These are phyloP conservation scores for Lonicera japonica DNA, from an alignment of 129 eudicot species.

Conservation along the genomic window DNA sequence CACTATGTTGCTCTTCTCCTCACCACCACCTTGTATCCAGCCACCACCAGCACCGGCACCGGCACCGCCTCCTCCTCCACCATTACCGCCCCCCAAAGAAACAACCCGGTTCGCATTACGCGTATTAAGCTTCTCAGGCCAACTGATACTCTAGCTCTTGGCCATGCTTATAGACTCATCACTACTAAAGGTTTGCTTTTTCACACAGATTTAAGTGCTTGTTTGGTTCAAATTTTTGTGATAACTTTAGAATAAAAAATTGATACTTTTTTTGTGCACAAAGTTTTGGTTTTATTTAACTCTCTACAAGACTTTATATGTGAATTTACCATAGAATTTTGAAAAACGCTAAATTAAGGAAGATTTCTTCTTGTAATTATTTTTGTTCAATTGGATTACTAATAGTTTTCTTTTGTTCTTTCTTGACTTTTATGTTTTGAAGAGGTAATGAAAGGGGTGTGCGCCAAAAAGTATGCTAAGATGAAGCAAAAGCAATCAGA, in stretches of 20 bases:
- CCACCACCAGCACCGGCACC: constrained; percentile 22
- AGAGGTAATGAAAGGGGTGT: constrained; percentile 91
- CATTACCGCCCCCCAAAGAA: not conserved
- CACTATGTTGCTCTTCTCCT: constrained; percentile 92
- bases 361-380: not conserved
- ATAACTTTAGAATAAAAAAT: too few species aligned
- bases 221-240: too few species aligned
- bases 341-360: not conserved
- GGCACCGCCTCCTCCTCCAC: constrained; percentile 2
- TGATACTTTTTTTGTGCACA: too few species aligned
- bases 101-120: constrained; percentile 58
- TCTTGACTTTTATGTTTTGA: constrained; percentile 5
- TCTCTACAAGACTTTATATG: too few species aligned
- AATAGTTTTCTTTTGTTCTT: not conserved
- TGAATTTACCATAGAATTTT: too few species aligned
- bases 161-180: constrained; percentile 94
- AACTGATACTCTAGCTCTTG: constrained; percentile 66
- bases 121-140: constrained; percentile 87
- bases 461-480: constrained; percentile 77
- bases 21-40: constrained; percentile 54
- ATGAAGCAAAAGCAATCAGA: constrained; percentile 38
- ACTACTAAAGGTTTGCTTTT: constrained; percentile 58
- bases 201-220: too few species aligned
- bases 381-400: not conserved
- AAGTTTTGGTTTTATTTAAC: too few species aligned